Evolutionary conservation across 331 rosid species (phyloP).

Genomic region (Stylosanthes scabra): DNA sequence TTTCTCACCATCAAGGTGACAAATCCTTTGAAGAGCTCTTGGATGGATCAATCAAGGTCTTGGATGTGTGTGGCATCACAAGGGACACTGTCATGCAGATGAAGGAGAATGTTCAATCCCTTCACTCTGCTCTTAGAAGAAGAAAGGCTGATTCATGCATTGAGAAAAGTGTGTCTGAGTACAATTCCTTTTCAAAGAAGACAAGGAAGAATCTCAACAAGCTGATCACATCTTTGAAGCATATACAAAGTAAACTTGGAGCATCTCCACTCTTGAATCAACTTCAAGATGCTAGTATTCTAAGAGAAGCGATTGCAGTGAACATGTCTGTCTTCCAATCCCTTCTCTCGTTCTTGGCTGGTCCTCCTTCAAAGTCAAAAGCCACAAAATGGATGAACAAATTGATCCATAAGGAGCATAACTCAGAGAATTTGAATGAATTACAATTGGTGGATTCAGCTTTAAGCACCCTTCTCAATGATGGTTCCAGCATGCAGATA

Average conservation of each 20-base stretch:
- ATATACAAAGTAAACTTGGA: too few species aligned
- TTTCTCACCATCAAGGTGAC: background rate
- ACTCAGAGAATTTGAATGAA: constrained; percentile 44
- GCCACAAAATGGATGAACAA: constrained; percentile 60
- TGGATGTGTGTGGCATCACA: constrained; percentile 68
- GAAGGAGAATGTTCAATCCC: too few species aligned
- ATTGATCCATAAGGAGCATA: constrained; percentile 53
- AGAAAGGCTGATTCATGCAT: too few species aligned
- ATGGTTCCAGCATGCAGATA: constrained; percentile 37
- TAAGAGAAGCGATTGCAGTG: constrained; percentile 53
- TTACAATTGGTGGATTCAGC: constrained; percentile 52
- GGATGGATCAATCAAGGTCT: constrained; percentile 63
- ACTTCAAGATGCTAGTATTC: background rate
- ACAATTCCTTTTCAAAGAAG: too few species aligned
- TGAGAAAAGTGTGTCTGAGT: too few species aligned
- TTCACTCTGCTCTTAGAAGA: too few species aligned
- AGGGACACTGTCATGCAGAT: constrained; percentile 42
- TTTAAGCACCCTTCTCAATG: constrained; percentile 17
- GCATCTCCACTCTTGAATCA: too few species aligned
- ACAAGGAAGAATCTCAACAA: too few species aligned
- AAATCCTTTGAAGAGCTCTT: constrained; percentile 41
- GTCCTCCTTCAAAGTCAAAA: constrained; percentile 47
- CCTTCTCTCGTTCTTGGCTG: constrained; percentile 50
- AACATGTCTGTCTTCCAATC: constrained; percentile 57
- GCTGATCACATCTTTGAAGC: too few species aligned